These are phyloP conservation scores for Sicyos edulis DNA, from an alignment of 306 rosid species.

Conservation along the genomic window DNA sequence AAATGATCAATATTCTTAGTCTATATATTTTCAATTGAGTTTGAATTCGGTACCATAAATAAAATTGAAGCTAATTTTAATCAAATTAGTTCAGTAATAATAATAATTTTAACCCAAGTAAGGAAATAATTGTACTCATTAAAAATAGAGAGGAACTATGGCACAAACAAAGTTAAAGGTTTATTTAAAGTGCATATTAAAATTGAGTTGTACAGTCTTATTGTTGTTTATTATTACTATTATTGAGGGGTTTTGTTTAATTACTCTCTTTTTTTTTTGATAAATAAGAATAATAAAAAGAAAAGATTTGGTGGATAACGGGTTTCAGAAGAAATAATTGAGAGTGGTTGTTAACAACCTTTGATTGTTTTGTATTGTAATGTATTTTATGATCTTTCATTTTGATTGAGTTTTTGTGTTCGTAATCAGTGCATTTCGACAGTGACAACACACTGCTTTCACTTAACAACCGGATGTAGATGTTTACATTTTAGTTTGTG, in stretches of 20 bases:
- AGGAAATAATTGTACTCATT: no score
- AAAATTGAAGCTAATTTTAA: no score
- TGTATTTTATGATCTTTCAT: neutral
- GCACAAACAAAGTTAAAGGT: no score
- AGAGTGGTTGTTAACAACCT: slow-evolving; percentile 29
- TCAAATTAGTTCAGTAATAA: no score
- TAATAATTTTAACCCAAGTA: no score
- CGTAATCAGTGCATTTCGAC: neutral
- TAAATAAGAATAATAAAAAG: neutral
- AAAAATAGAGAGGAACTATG: no score
- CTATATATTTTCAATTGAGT: no score
- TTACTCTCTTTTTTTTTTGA: neutral
- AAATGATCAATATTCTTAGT: no score
- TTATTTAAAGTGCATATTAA: no score
- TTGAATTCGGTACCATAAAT: no score
- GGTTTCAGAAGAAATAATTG: slow-evolving; percentile 33
- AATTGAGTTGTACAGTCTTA: no score
- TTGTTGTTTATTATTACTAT: no score
- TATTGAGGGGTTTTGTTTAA: neutral
- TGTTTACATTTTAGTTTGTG: neutral
- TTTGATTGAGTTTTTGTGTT: neutral
- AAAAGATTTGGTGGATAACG: slow-evolving; percentile 24
- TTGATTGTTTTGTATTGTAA: neutral
- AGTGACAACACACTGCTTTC: neutral
- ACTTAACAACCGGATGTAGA: neutral